Conservation (phyloP, 805 yeast genomes). For the Lipomyces yamanashiensis region DNA sequence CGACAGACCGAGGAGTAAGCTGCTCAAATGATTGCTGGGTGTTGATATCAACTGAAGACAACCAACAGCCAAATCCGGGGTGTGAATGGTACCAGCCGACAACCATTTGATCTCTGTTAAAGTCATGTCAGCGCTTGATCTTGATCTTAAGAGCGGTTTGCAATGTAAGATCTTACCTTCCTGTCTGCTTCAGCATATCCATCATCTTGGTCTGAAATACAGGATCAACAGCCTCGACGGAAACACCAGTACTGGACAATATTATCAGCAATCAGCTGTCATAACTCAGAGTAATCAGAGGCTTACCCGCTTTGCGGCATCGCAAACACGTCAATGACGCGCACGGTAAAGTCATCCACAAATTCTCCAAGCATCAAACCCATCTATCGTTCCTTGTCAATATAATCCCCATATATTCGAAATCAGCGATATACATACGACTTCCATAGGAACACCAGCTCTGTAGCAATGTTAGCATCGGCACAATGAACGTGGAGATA, state of each 20-base stretch:
- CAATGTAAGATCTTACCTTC: conserved; percentile 45
- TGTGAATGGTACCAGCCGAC: conserved; percentile 99
- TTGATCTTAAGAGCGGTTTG: neutral
- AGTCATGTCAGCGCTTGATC: neutral
- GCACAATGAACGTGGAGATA: neutral
- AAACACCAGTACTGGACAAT: conserved; percentile 83
- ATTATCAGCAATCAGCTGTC: neutral
- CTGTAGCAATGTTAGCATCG: conserved; percentile 26
- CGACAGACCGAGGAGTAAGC: conserved; percentile 92
- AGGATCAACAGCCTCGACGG: conserved; percentile 99
- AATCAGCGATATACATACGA: conserved; percentile 40
- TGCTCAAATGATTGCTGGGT: conserved; percentile 98
- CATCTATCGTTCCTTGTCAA: conserved; percentile 55
- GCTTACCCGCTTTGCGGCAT: conserved; percentile 84
- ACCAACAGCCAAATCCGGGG: conserved; percentile 99
- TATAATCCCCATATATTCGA: neutral
- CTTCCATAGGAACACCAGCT: conserved; percentile 74
- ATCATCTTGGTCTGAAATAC: conserved; percentile 98
- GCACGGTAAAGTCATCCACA: conserved; percentile 95
- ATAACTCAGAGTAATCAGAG: neutral
- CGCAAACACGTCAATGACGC: conserved; percentile 97
- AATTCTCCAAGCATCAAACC: conserved; percentile 98
- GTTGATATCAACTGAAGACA: conserved; percentile 94
- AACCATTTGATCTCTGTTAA: conserved; percentile 86
- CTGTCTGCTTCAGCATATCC: conserved; percentile 99